phyloP scores from a whole-genome alignment of 2,329 filamentous ascomycete genomes.

The Colletotrichum sp. region DNA sequence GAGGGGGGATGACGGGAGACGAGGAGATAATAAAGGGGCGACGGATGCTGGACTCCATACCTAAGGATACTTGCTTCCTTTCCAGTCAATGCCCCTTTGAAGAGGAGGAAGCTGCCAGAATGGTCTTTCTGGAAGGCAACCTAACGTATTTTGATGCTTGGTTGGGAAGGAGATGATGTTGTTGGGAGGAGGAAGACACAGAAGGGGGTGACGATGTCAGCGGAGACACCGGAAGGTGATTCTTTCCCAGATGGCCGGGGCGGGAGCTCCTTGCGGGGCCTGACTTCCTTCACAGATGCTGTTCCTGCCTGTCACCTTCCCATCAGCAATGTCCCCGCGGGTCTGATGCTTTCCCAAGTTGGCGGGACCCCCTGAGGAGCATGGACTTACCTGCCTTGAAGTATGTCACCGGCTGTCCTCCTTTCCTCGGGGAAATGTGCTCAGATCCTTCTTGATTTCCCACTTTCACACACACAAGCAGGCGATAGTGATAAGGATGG shows the following conservation, averaged over 20 bases:
- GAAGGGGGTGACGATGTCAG: not conserved
- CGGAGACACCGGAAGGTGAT: not conserved
- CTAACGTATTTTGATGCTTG: not conserved
- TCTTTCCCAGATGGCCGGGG: not conserved
- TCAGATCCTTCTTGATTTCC: not conserved
- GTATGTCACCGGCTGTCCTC: not conserved
- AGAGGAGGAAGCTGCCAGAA: not conserved
- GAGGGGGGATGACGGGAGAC: constrained; percentile 28
- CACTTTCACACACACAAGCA: not conserved
- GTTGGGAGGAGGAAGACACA: not conserved
- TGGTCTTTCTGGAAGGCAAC: not conserved
- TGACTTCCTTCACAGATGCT: not conserved
- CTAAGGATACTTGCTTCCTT: constrained; percentile 13
- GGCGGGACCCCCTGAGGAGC: not conserved
- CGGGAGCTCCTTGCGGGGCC: not conserved
- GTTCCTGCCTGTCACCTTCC: not conserved
- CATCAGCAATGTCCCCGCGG: not conserved
- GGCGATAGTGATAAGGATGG: not conserved
- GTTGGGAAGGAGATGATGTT: not conserved
- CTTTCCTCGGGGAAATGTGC: not conserved
- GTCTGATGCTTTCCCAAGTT: not conserved
- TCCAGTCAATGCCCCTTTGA: not conserved
- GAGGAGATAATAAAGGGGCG: constrained; percentile 29
- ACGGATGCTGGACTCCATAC: constrained; percentile 9
- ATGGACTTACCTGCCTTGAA: not conserved